A percentile compares a stretch with the other conserved stretches of the same genome.
Conservation (phyloP, 768 basidiomycete species). For the Nevesoporus exiguus region DNA sequence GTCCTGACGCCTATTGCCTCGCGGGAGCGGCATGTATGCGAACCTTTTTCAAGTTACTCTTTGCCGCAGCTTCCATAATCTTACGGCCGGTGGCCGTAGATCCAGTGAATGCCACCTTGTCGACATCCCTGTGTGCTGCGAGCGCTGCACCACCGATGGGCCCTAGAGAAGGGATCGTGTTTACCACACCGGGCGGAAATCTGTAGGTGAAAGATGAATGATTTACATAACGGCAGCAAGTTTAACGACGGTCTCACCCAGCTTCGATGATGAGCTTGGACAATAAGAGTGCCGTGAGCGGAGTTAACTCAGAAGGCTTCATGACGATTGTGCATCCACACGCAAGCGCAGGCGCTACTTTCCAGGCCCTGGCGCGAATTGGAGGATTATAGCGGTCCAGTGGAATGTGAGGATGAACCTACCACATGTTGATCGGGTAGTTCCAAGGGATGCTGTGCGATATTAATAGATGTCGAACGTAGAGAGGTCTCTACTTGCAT, state of each 20-base stretch:
- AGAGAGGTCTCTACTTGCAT: slow-evolving; percentile 49
- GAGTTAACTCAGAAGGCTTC: slow-evolving; percentile 90
- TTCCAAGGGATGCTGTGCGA: slow-evolving; percentile 82
- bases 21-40: slow-evolving; percentile 26
- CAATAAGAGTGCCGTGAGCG: slow-evolving; percentile 78
- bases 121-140: slow-evolving; percentile 76
- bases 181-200: slow-evolving; percentile 89
- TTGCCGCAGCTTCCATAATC: slow-evolving; percentile 89
- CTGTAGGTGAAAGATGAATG: slow-evolving; percentile 36
- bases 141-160: slow-evolving; percentile 82
- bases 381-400: not conserved
- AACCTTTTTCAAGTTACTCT: slow-evolving; percentile 92
- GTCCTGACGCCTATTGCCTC: slow-evolving; percentile 18
- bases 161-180: slow-evolving; percentile 83
- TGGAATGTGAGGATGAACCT: slow-evolving; percentile 6
- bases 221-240: slow-evolving; percentile 11
- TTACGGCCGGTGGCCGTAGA: slow-evolving; percentile 86
- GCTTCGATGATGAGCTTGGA: slow-evolving; percentile 81
- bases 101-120: slow-evolving; percentile 96
- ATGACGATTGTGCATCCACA: slow-evolving; percentile 91
- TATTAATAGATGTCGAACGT: slow-evolving; percentile 6
- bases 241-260: slow-evolving; percentile 48
- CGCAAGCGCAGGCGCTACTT: slow-evolving; percentile 89
- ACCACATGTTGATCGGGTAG: slow-evolving; percentile 88
- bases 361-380: slow-evolving; percentile 63